Evolutionary conservation across 306 rosid species (phyloP).

Genomic region (Castanopsis chinensis): DNA sequence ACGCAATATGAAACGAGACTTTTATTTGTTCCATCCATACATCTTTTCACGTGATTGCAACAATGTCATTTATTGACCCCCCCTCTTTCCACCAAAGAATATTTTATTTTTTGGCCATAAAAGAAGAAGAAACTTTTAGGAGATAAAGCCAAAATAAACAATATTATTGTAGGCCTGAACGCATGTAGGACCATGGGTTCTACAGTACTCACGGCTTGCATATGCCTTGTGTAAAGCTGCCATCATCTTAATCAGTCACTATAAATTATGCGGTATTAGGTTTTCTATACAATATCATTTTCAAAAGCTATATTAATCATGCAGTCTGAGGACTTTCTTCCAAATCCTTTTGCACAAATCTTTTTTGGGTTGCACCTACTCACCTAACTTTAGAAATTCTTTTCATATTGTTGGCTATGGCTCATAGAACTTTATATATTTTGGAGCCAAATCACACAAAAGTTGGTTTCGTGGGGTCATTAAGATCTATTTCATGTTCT

Average conservation of each 20-base stretch:
- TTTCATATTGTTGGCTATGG: slow-evolving; percentile 9
- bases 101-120: neutral
- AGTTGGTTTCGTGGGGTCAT: slow-evolving; percentile 3
- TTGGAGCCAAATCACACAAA: slow-evolving; percentile 16
- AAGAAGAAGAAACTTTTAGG: neutral
- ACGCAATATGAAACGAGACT: too few species aligned
- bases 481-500: slow-evolving; percentile 1
- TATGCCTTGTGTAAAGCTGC: neutral
- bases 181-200: neutral
- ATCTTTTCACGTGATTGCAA: too few species aligned
- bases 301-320: neutral
- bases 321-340: neutral
- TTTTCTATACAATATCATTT: neutral
- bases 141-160: neutral
- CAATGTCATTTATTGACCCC: too few species aligned
- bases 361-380: slow-evolving; percentile 28
- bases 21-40: too few species aligned
- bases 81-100: neutral
- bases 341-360: neutral
- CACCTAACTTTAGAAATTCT: slow-evolving; percentile 27
- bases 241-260: neutral
- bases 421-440: neutral
- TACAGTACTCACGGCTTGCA: neutral
- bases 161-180: neutral
- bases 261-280: neutral